Conservation (phyloP, 331 rosid genomes). For the Acacia pycnantha region DNA sequence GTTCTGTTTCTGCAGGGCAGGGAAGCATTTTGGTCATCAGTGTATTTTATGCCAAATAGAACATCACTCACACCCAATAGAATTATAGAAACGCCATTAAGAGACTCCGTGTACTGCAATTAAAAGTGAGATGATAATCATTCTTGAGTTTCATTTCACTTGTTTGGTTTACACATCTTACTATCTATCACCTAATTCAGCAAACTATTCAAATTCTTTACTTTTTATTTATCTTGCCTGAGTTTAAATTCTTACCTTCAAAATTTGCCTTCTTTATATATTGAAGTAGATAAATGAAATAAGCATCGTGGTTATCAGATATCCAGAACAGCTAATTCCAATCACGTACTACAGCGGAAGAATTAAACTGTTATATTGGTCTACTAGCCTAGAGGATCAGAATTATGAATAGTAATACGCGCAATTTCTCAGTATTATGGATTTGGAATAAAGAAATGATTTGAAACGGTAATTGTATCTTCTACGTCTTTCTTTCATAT, state of each 20-base stretch:
- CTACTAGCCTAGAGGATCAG: not conserved
- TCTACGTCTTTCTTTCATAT: not conserved
- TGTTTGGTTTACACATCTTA: not conserved
- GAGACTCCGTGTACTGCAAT: not conserved
- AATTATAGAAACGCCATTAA: not conserved
- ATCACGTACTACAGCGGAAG: not conserved
- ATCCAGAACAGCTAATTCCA: not conserved
- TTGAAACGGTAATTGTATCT: not conserved
- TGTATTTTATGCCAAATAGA: not conserved
- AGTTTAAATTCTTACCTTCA: not conserved
- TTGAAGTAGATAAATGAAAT: not conserved
- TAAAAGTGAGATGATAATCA: not conserved
- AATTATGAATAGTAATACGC: not conserved
- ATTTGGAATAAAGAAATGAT: too few species aligned
- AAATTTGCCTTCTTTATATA: not conserved
- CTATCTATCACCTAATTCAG: not conserved
- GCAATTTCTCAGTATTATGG: not conserved
- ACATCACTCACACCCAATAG: not conserved
- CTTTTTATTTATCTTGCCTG: not conserved
- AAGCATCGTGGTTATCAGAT: not conserved
- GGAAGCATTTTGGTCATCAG: slow-evolving; percentile 16
- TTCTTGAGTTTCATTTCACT: not conserved
- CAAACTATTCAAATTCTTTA: not conserved
- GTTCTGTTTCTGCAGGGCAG: slow-evolving; percentile 40
- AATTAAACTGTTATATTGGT: not conserved